Conservation (phyloP, 1,284 basidiomycete species). For the Trametes hirsuta region DNA sequence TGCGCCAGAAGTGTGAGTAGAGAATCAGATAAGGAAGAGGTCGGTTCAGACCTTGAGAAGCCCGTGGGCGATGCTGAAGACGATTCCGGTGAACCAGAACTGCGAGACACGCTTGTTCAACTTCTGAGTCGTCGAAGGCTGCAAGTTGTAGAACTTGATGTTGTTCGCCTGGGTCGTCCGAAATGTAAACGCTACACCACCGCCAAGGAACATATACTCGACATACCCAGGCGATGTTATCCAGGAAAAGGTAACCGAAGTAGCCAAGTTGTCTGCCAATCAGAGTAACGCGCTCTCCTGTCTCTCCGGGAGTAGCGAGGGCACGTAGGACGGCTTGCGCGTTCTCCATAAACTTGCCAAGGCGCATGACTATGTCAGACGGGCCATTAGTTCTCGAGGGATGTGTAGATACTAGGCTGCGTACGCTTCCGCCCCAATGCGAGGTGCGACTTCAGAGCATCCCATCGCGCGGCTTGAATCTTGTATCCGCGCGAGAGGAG, state of each 20-base stretch:
- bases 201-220: background rate
- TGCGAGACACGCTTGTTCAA: slow-evolving; percentile 79
- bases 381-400: background rate
- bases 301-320: slow-evolving; percentile 57
- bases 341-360: slow-evolving; percentile 95
- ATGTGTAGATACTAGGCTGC: slow-evolving; percentile 33
- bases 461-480: slow-evolving; percentile 72
- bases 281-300: slow-evolving; percentile 80
- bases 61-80: slow-evolving; percentile 73
- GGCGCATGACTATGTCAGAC: slow-evolving; percentile 72
- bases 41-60: slow-evolving; percentile 61
- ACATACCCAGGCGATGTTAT: slow-evolving; percentile 84
- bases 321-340: slow-evolving; percentile 90
- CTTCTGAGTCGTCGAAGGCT: slow-evolving; percentile 66
- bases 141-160: slow-evolving; percentile 71
- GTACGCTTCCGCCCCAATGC: slow-evolving; percentile 79
- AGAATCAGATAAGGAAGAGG: background rate
- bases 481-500: slow-evolving; percentile 66
- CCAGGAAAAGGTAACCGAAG: slow-evolving; percentile 87
- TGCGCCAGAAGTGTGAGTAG: slow-evolving; percentile 29
- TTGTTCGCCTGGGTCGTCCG: slow-evolving; percentile 54
- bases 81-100: slow-evolving; percentile 91
- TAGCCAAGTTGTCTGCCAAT: slow-evolving; percentile 89
- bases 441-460: slow-evolving; percentile 80
- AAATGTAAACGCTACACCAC: background rate